Evolutionary conservation across 75 land plant species (phyloP).

Genomic region (Ceratopteris richardii): DNA sequence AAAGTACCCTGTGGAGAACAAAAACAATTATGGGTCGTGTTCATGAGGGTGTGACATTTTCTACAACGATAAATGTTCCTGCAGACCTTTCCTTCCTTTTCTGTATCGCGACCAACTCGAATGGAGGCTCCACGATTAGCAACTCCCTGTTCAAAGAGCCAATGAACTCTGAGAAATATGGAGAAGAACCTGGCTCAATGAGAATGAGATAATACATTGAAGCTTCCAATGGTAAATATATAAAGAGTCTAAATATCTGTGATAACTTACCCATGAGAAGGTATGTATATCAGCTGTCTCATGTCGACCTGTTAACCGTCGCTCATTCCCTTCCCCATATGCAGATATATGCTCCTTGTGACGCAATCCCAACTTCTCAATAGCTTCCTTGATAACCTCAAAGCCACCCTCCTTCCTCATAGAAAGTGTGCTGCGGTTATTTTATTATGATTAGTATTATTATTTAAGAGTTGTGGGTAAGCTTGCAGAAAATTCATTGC

Average conservation of each 20-base stretch:
- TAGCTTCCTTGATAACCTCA: slow-evolving; percentile 53
- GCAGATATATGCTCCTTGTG: slow-evolving; percentile 70
- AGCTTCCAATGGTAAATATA: no score
- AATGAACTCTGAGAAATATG: not conserved
- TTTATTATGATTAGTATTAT: slow-evolving; percentile 1
- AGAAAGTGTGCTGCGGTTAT: slow-evolving; percentile 46
- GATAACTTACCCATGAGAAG: slow-evolving; percentile 21
- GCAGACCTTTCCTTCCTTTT: slow-evolving; percentile 40
- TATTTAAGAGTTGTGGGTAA: no score
- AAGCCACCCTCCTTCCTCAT: slow-evolving; percentile 61
- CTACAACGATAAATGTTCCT: no score
- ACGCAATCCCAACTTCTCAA: slow-evolving; percentile 51
- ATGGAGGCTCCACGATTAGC: slow-evolving; percentile 89
- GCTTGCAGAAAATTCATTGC: no score
- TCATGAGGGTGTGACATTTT: no score
- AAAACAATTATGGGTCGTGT: no score
- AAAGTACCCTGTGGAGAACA: slow-evolving; percentile 27
- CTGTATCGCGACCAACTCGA: slow-evolving; percentile 81
- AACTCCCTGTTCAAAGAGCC: slow-evolving; percentile 48
- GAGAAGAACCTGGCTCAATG: no score
- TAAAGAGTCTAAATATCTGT: not conserved
- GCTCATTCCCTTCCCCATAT: slow-evolving; percentile 53
- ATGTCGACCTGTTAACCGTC: slow-evolving; percentile 27
- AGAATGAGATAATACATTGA: no score
- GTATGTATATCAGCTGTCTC: slow-evolving; percentile 33